Base-by-base conservation (phyloP, 208 protist genomes). In the Leishmania gerbilli region DNA sequence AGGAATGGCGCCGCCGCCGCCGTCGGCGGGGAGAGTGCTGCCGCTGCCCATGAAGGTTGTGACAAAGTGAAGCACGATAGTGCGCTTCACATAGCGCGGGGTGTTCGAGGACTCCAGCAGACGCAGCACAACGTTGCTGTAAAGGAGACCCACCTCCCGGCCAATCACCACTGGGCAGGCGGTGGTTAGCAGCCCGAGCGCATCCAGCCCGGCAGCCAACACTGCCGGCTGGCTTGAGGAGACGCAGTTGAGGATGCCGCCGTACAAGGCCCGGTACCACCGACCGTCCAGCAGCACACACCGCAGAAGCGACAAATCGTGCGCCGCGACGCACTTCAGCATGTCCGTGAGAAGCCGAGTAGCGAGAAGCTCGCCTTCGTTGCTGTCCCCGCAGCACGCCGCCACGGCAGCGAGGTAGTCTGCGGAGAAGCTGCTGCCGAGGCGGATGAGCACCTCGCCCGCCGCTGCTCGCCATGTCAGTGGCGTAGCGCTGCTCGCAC, bases 141-240 rank as follows among this genome's bases (percentile, higher is more conserved):
- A 99, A 34, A 99, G 87, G 65, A 96, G 93, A 40, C 97, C 98
- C 27, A 99, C 88, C 88, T 99, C 98, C 51, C 89, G 81, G 4
- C 89, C 89, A 8, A 96, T 68, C 49, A 68, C 83, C 1, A 74
- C 79, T 15, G 81, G 81, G 78, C 90, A 95, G 42, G 80, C 74
- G 51, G 80, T 89, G 40, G 90, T 86, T 56, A 96, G 87, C 64
- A 98, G 93, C 55, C 98, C 89, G 69, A 98, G 87, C 24, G 85
- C 90, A 76, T 98, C 97, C 42, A 99, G 97, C 51, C 95, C 90
- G 3, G 91, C 86, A 31, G 96, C 88, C n/a, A 99, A 88, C 27
- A 99, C 96, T 27, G 77, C 86, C 27, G 93, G 88, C 53, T 97
- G 82, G 49, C 91, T 79, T 34, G 94, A 98, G 27, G 97, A 85